These are phyloP conservation scores for Helotiales sp. DNA, from an alignment of 2,329 filamentous ascomycete species.

Conservation along the genomic window DNA sequence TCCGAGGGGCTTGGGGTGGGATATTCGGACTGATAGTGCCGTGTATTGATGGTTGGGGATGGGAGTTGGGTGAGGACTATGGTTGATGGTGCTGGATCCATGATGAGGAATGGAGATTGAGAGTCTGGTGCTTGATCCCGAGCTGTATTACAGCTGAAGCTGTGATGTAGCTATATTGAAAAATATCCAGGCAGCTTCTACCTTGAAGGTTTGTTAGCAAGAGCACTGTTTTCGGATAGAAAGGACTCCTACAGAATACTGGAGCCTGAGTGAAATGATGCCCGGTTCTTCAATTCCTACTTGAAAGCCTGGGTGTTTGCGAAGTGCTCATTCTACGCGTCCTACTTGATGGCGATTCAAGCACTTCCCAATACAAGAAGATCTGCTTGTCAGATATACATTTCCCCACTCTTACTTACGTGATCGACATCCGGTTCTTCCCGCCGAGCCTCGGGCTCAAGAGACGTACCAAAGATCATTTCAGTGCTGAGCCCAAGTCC, in stretches of 20 bases:
- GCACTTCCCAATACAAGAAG: neutral
- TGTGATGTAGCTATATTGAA: too few relatives aligned
- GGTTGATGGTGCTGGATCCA: neutral
- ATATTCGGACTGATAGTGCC: neutral
- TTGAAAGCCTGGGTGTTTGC: too few relatives aligned
- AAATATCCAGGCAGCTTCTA: too few relatives aligned
- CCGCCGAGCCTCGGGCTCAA: slow-evolving; percentile 9
- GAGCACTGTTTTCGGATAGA: too few relatives aligned
- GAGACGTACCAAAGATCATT: neutral
- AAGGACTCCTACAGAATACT: too few relatives aligned
- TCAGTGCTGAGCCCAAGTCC: neutral
- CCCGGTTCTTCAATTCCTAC: too few relatives aligned
- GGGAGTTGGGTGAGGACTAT: slow-evolving; percentile 2
- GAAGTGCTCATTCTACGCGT: too few relatives aligned
- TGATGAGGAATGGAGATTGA: neutral
- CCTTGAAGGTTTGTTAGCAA: neutral
- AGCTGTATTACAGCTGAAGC: too few relatives aligned
- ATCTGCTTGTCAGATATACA: neutral
- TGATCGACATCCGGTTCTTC: slow-evolving; percentile 16
- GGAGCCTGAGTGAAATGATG: too few relatives aligned
- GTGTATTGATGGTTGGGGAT: neutral
- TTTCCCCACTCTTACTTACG: slow-evolving; percentile 5
- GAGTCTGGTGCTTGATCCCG: neutral
- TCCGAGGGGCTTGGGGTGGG: neutral
- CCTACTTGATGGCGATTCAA: too few relatives aligned